A percentile compares a stretch with the other conserved stretches of the same genome.
phyloP scores from a whole-genome alignment of 306 rosid species.

The Purshia tridentata region DNA sequence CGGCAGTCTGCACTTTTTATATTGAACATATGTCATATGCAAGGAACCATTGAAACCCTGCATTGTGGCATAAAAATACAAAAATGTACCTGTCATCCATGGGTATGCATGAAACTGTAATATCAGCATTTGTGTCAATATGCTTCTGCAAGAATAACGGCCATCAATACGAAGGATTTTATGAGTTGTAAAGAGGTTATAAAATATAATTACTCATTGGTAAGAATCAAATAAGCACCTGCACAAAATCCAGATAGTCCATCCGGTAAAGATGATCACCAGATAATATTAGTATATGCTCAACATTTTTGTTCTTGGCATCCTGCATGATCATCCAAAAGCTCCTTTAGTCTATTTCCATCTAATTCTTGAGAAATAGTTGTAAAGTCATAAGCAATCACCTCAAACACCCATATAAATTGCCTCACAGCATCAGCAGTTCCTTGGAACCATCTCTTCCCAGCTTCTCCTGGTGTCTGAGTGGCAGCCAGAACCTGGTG shows the following conservation, averaged over 20 bases:
- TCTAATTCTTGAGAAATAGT: background rate
- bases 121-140: conserved; percentile 87
- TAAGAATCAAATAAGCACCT: conserved; percentile 42
- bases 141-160: conserved; percentile 57
- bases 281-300: conserved; percentile 79
- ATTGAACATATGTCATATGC: background rate
- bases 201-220: background rate
- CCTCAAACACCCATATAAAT: conserved; percentile 94
- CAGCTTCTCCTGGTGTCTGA: conserved; percentile 85
- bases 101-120: conserved; percentile 89
- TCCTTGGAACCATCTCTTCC: conserved; percentile 93
- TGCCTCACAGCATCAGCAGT: conserved; percentile 98
- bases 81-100: conserved; percentile 74
- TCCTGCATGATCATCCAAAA: conserved; percentile 47
- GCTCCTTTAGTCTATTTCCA: background rate
- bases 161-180: conserved; percentile 21
- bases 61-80: background rate
- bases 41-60: background rate
- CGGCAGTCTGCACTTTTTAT: background rate
- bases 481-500: conserved; percentile 93
- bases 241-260: conserved; percentile 85
- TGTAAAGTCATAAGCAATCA: conserved; percentile 25
- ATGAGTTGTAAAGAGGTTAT: background rate
- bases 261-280: conserved; percentile 94
- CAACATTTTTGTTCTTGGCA: conserved; percentile 85